Percentiles rank a stretch among this genome's conserved stretches.
These are phyloP conservation scores for Ogataea paraovalis DNA, from an alignment of 805 yeast genomes.

Conservation along the genomic window DNA sequence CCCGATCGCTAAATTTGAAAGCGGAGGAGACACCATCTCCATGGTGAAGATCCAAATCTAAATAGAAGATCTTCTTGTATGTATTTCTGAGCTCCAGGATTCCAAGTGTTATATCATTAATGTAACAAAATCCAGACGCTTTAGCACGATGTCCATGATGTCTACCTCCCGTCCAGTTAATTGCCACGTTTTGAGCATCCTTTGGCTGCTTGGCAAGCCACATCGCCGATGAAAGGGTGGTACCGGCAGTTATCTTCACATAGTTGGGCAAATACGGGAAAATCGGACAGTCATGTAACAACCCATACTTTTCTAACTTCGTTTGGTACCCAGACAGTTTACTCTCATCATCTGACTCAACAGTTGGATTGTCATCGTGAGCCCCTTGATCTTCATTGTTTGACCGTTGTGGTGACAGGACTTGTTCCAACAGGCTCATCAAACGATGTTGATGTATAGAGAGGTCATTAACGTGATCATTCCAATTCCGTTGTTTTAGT, in stretches of 20 bases:
- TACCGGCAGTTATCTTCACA: conserved; percentile 47
- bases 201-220: conserved; percentile 22
- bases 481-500: conserved; percentile 24
- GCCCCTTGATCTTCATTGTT: conserved; percentile 1
- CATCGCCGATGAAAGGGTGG: conserved; percentile 49
- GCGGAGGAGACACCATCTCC: conserved; percentile 78
- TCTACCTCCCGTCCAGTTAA: conserved; percentile 80
- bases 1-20: conserved; percentile 50
- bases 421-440: neutral
- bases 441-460: conserved; percentile 3
- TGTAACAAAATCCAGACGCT: conserved; percentile 71
- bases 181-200: conserved; percentile 34
- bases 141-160: conserved; percentile 56
- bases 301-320: conserved; percentile 38
- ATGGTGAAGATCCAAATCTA: conserved; percentile 75
- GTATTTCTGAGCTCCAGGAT: conserved; percentile 46
- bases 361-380: conserved; percentile 1
- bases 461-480: conserved; percentile 18
- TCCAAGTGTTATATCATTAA: conserved; percentile 62
- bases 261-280: conserved; percentile 54
- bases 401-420: too few species aligned
- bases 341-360: conserved; percentile 9
- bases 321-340: too few species aligned
- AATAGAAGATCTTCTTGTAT: conserved; percentile 48
- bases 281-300: conserved; percentile 60